Base-by-base conservation (phyloP, 2,329 filamentous ascomycete species). In the Colletotrichum brevisporum region DNA sequence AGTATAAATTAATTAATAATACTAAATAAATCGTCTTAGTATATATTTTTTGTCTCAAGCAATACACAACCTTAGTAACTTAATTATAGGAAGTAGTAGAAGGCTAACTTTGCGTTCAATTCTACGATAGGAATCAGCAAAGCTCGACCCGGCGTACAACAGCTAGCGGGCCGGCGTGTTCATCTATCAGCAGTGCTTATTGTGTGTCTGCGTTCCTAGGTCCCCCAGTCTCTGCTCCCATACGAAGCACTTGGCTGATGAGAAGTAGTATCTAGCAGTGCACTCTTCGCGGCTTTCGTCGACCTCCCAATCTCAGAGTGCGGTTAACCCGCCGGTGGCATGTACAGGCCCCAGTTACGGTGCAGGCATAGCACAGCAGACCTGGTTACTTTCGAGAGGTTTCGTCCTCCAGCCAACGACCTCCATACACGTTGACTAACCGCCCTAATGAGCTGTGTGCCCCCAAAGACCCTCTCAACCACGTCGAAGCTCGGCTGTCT, bases 111-210 rank as follows among this genome's bases (percentile, higher is more conserved):
- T 65, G 54, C 61, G 60, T 67, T 58, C 65, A 65, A 59, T 68
- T 68, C 61, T 68, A 54, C 55, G 58, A 41, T 53, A 51, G 61
- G 59, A 39, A 65, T 65, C 53, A 68, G 54, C 48, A 61, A 68
- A 54, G 65, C 41, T 41, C 59, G 41, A 50, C 53, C 53, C 10
- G 52, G 54, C 61, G 54, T 65, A 15, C 18, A n/a, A 59, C 50
- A 61, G 48, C 45, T 51, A 36, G 31, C 65, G 61, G 61, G 48
- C 45, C 31, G 39, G 31, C 65, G 53, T 53, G 65, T 43, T 48
- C 61, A 65, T 68, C 65, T 68, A 68, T 65, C 27, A 43, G 27
- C 27, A 31, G 48, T 65, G 65, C 65, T 65, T 65, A 48, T 59
- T 15, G n/a, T 54, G 43, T 59, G 27, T 65, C 60, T 55, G 45